A percentile compares a stretch with the other conserved stretches of the same genome.
phyloP scores from a whole-genome alignment of 805 yeast genomes.

The Vanderwaltozyma polyspora region DNA sequence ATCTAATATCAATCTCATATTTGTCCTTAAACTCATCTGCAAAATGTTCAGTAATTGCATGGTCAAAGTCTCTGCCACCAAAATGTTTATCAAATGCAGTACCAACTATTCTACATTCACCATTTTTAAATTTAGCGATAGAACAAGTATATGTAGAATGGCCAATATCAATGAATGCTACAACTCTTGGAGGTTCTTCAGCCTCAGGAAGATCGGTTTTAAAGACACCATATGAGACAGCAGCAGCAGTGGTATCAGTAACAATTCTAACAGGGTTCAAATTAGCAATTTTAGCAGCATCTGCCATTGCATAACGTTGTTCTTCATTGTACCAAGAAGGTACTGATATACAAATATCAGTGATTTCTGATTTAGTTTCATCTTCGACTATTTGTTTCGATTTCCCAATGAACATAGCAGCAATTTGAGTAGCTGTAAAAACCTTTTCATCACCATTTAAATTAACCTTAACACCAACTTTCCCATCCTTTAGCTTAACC shows the following conservation, averaged over 20 bases:
- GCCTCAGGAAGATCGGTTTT: constrained; percentile 87
- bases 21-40: constrained; percentile 85
- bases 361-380: constrained; percentile 68
- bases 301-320: constrained; percentile 93
- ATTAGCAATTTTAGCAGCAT: constrained; percentile 92
- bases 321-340: constrained; percentile 96
- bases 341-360: constrained; percentile 87
- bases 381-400: constrained; percentile 65
- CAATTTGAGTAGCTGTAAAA: constrained; percentile 80
- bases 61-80: constrained; percentile 96
- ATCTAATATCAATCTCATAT: constrained; percentile 85
- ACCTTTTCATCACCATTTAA: constrained; percentile 66
- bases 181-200: constrained; percentile 68
- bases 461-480: constrained; percentile 76
- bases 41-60: constrained; percentile 87
- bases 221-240: constrained; percentile 98
- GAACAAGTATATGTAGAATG: constrained; percentile 90
- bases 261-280: constrained; percentile 97
- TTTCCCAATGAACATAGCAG: constrained; percentile 91
- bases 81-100: constrained; percentile 90
- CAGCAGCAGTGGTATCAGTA: constrained; percentile 97
- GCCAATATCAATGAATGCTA: constrained; percentile 94
- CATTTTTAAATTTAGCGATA: constrained; percentile 84
- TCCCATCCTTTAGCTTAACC: constrained; percentile 57
- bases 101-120: constrained; percentile 88